A percentile compares a stretch with the other conserved stretches of the same genome.
Conservation (phyloP, 192 early-diverging fungal genomes). For the Coemansia sp. region DNA sequence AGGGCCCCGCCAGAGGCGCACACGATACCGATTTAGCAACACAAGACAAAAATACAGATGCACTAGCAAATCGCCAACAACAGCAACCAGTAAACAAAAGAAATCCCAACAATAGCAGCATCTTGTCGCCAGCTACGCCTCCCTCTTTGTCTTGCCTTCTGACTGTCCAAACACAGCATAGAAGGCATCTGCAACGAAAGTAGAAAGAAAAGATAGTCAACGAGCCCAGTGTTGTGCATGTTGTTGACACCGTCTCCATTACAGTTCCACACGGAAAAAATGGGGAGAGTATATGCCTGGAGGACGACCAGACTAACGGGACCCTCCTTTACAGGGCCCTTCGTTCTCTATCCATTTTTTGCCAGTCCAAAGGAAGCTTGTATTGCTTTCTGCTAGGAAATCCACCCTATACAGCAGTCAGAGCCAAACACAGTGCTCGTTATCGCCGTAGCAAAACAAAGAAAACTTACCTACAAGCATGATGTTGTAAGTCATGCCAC, state of each 20-base stretch:
- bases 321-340: not conserved
- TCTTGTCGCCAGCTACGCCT: not conserved
- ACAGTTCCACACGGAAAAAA: not conserved
- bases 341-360: not conserved
- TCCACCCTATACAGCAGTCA: not conserved
- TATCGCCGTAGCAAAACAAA: not conserved
- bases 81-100: conserved; percentile 8
- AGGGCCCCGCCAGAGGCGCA: not conserved
- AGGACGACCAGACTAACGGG: not conserved
- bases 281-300: not conserved
- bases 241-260: not conserved
- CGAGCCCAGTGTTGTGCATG: not conserved
- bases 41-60: conserved; percentile 3
- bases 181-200: not conserved
- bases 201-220: not conserved
- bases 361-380: not conserved
- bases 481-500: conserved; percentile 95
- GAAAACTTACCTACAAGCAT: conserved; percentile 89
- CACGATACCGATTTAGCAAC: conserved; percentile 1
- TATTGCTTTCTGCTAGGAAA: not conserved
- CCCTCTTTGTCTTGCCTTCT: not conserved
- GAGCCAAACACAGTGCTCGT: no score
- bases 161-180: not conserved
- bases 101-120: conserved; percentile 10
- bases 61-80: conserved; percentile 22